Base-by-base conservation (phyloP, 257 asterid species). In the Verbascum thapsus region DNA sequence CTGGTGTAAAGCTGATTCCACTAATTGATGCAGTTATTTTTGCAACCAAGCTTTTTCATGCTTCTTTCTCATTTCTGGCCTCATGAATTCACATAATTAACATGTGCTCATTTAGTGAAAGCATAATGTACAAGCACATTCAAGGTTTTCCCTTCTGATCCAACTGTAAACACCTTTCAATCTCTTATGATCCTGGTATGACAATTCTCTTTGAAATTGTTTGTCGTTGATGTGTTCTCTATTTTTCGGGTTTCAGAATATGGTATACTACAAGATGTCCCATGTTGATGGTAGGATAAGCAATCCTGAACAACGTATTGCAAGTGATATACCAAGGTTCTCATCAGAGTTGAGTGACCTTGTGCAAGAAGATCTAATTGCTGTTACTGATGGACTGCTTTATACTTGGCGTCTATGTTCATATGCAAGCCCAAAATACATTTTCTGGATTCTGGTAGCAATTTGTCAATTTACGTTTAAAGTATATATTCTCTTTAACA, bases 391-490 rank as follows among this genome's bases (percentile, higher is more conserved):
- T 72, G 96, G 92, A 16, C 23, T 94, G 75, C 94, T 90, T 67
- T 94, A 94, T 73, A 82, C 97, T 40, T 94, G 99, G 97, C 99
- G 97, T 50, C 78, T 94, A 62, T 94, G 99, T 83, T 85, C 99
- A 18, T 94, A 94, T 78, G 96, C 99, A 52, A 94, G 99, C 84
- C 99, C 99, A 48, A 94, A 90, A 81, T 94, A 94, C 81, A 61
- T 94, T 61, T 74, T 90, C 54, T 94, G 97, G 97, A 94, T 94
- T 70, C 78, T 94, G 96, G 99, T 94, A 66, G 38, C 63, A 73
- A 44, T 50, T 58, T 53, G 17, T 55, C 65, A 60, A 55, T 40
- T 52, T 71, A 26, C 38, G 35, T 59, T 55, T 53, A 7, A 23
- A 19, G 20, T 66, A 40, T 43, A 61, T 32, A n/a, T 53, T 72